Conservation (phyloP, 176 grass and related monocot species). For the Pontederia crassipes region DNA sequence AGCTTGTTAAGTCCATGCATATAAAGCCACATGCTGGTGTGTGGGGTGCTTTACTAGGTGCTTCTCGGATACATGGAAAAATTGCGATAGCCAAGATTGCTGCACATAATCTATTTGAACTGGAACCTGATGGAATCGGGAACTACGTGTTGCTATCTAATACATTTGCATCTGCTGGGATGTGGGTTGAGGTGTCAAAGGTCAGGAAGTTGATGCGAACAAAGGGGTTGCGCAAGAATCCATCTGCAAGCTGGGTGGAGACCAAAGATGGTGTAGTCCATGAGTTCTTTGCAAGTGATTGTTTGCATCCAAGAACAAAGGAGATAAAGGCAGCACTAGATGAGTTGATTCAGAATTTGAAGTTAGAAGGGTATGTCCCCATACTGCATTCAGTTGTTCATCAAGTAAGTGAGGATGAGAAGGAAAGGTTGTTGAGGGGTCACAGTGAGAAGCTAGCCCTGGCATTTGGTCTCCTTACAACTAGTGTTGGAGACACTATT, state of each 20-base stretch:
- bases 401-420: slow-evolving; percentile 58
- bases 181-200: slow-evolving; percentile 54
- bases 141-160: slow-evolving; percentile 62
- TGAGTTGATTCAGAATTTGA: slow-evolving; percentile 26
- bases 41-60: slow-evolving; percentile 52
- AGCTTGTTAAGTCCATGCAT: slow-evolving; percentile 51
- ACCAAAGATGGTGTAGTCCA: slow-evolving; percentile 49
- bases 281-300: slow-evolving; percentile 57
- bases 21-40: slow-evolving; percentile 43
- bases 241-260: slow-evolving; percentile 60
- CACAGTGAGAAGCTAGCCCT: slow-evolving; percentile 70
- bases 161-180: slow-evolving; percentile 47
- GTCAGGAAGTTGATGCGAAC: slow-evolving; percentile 55
- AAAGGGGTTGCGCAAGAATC: slow-evolving; percentile 44
- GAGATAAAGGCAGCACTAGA: slow-evolving; percentile 42
- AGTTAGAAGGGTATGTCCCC: slow-evolving; percentile 43
- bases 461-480: slow-evolving; percentile 37
- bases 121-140: slow-evolving; percentile 56
- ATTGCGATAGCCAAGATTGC: slow-evolving; percentile 39
- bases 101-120: slow-evolving; percentile 49
- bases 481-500: slow-evolving; percentile 28
- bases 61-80: slow-evolving; percentile 57
- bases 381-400: slow-evolving; percentile 51
- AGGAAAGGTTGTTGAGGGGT: slow-evolving; percentile 47
- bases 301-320: slow-evolving; percentile 34